Evolutionary conservation across 306 rosid genomes (phyloP).

Genomic region (Cicer pinnatifidum): DNA sequence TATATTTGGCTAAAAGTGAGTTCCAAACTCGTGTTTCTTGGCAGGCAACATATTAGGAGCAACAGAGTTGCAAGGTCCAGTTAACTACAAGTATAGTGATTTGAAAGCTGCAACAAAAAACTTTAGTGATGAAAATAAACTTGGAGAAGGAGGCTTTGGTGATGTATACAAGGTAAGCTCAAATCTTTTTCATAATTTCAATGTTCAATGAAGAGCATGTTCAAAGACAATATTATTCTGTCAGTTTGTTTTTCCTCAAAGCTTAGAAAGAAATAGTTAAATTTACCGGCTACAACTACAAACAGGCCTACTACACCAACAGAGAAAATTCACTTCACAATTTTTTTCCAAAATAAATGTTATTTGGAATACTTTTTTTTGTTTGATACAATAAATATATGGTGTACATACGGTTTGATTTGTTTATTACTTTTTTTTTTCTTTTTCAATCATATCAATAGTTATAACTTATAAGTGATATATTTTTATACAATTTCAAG

Average conservation of each 20-base stretch:
- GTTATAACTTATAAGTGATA: too few relatives aligned
- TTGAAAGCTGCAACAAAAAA: conserved; percentile 64
- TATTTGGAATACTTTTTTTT: too few relatives aligned
- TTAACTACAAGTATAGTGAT: conserved; percentile 56
- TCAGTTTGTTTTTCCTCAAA: neutral
- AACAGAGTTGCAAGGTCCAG: conserved; percentile 71
- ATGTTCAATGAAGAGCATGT: neutral
- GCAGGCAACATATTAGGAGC: conserved; percentile 71
- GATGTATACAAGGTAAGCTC: conserved; percentile 67
- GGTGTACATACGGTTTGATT: too few relatives aligned
- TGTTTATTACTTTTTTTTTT: too few relatives aligned
- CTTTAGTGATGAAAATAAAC: conserved; percentile 57
- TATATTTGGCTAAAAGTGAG: neutral
- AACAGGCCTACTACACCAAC: neutral
- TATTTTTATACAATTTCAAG: too few relatives aligned
- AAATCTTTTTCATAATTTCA: neutral
- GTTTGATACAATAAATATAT: too few relatives aligned
- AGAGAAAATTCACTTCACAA: neutral
- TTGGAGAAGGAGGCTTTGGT: conserved; percentile 78
- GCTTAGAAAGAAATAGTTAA: too few relatives aligned
- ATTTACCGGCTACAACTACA: neutral
- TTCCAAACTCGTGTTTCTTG: neutral
- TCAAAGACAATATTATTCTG: conserved; percentile 10
- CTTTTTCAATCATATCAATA: too few relatives aligned
- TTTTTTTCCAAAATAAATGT: too few relatives aligned